phyloP scores from a whole-genome alignment of 139 green algal genomes.

The Pseudopediastrum boryanum region DNA sequence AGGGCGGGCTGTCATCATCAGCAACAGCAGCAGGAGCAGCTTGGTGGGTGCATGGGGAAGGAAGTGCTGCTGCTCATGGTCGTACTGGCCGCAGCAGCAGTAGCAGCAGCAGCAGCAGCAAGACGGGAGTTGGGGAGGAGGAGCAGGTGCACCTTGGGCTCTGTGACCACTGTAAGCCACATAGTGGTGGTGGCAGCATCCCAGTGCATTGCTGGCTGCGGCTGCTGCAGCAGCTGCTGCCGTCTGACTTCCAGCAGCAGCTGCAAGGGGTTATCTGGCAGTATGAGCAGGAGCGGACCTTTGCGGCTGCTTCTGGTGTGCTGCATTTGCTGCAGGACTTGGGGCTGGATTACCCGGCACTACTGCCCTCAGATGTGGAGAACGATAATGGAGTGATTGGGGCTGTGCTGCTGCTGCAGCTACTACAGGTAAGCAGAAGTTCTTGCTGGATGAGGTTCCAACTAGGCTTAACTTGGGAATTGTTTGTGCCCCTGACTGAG shows the following conservation, averaged over 20 bases:
- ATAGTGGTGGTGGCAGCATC: neutral
- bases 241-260: constrained; percentile 2
- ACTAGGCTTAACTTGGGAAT: too few species aligned
- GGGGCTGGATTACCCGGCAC: neutral
- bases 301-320: neutral
- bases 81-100: neutral
- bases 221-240: constrained; percentile 24
- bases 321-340: neutral
- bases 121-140: neutral
- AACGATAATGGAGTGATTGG: neutral
- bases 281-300: neutral
- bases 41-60: neutral
- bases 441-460: too few species aligned
- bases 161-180: neutral
- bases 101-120: neutral
- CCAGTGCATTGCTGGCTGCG: neutral
- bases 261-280: neutral
- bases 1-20: neutral
- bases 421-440: neutral
- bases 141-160: neutral
- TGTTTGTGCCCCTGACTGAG: too few species aligned
- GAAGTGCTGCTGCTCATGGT: constrained; percentile 14
- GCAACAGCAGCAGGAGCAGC: neutral
- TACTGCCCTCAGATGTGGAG: neutral
- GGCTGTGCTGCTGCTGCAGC: constrained; percentile 22